Evolutionary conservation across 2,329 filamentous ascomycete genomes (phyloP).

Genomic region (Ophiostoma ulmi): DNA sequence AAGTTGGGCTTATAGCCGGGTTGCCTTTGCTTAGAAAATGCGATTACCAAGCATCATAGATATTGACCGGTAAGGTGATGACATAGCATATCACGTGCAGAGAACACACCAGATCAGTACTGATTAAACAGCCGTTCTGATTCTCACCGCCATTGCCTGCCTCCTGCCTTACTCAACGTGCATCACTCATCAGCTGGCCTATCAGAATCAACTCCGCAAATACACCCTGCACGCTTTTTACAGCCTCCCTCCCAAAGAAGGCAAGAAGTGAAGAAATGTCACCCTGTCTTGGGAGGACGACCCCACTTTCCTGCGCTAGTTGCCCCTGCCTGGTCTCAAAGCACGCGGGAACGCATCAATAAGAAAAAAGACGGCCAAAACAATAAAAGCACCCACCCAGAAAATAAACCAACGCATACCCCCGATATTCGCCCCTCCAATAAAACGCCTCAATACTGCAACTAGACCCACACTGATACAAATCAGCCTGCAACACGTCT

Average conservation of each 20-base stretch:
- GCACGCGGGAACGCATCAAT: slow-evolving; percentile 6
- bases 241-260: not conserved
- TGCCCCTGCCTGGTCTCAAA: not conserved
- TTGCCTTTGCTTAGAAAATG: not conserved
- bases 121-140: not conserved
- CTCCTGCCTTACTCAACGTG: not conserved
- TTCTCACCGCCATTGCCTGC: slow-evolving; percentile 8
- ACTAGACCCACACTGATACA: slow-evolving; percentile 20
- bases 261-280: slow-evolving; percentile 4
- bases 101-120: not conserved
- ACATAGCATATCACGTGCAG: not conserved
- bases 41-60: not conserved
- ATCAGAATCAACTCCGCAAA: slow-evolving; percentile 2
- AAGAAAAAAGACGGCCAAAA: slow-evolving; percentile 6
- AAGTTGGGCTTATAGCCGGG: too few species aligned
- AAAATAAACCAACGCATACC: slow-evolving; percentile 19
- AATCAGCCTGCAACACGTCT: slow-evolving; percentile 37
- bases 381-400: not conserved
- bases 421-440: slow-evolving; percentile 14
- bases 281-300: not conserved
- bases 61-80: not conserved
- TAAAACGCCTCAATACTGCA: not conserved
- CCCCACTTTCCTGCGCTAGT: slow-evolving; percentile 8
- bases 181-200: not conserved
- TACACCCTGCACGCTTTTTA: not conserved